Evolutionary conservation across 2,329 filamentous ascomycete species (phyloP), one percentile per base, ranked within the genome.

Genomic region (Tolypocladium album): DNA sequence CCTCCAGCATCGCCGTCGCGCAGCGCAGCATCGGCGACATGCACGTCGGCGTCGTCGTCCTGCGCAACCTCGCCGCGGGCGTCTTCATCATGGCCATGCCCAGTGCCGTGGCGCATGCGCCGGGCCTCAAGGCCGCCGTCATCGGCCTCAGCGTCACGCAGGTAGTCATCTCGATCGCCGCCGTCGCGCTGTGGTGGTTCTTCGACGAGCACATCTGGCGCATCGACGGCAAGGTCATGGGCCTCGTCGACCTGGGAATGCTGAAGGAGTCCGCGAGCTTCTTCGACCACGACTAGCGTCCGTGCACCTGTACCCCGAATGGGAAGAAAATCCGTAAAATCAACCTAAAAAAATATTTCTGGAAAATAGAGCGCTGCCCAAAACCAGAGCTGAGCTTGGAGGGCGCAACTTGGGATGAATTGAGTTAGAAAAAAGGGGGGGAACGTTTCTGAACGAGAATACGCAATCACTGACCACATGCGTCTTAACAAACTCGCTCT

Each of bases 1-100:
- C 74, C 3, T 72, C 76, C 7, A 81, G 75, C 66, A 70, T 81
- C 31, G 71, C 70, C n/a, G 69, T 76, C 15, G 74, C 75, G 31
- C 72, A 79, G 58, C 75, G 79, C 38, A 78, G 74, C 64, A 76
- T 75, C 20, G 73, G 73, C 17, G 79, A 82, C 63, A 82, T 83
- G 79, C 69, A 74, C 34, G 75, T 72, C 4, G 76, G 72, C 38
- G 71, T 80, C 2, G 62, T 69, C 2, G 71, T 75, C 43, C 74
- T 78, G 69, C 73, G 77, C 27, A 72, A 69, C 15, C 55, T 81
- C 20, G 65, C 73, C 5, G 72, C 74, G 0, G 80, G 79, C 7
- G 67, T 74, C 3, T 77, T 81, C 56, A 72, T 78, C 20, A 59
- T 80, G 17, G 76, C 70, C 24, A 59, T 78, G 20, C 78, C 79